phyloP scores from a whole-genome alignment of 129 eudicot genomes.

The Pittosporum tobira region DNA sequence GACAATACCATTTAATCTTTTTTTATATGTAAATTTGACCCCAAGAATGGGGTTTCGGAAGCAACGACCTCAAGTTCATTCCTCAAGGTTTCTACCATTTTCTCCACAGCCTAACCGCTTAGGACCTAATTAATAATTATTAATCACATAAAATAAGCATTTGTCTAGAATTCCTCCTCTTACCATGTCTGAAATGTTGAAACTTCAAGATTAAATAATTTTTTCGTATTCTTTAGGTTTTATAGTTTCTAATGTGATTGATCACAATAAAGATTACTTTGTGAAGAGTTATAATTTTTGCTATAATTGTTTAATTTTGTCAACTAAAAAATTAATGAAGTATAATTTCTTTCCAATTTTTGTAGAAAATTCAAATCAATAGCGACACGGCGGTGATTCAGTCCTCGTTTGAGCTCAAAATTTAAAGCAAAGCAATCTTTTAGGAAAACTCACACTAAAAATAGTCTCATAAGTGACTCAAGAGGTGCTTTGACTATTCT shows the following conservation, averaged over 20 bases:
- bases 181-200: too few relatives aligned
- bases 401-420: neutral
- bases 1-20: too few relatives aligned
- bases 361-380: constrained; percentile 27
- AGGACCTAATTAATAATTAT: too few relatives aligned
- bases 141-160: too few relatives aligned
- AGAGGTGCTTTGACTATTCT: constrained; percentile 81
- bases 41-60: too few relatives aligned
- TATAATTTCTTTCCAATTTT: too few relatives aligned
- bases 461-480: constrained; percentile 16
- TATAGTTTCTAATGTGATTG: neutral
- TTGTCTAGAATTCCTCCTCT: too few relatives aligned
- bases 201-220: too few relatives aligned
- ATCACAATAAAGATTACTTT: neutral
- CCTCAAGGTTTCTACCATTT: too few relatives aligned
- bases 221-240: neutral
- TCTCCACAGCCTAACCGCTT: too few relatives aligned
- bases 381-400: constrained; percentile 23
- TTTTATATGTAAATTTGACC: too few relatives aligned
- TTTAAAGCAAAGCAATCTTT: constrained; percentile 29
- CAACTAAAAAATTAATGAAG: neutral
- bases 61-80: too few relatives aligned
- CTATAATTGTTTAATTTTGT: neutral
- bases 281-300: neutral
- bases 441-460: constrained; percentile 48